Evolutionary conservation across 2,329 filamentous ascomycete genomes (phyloP), one percentile per base, ranked within the genome.

Genomic region (Stromatinia cepivora): DNA sequence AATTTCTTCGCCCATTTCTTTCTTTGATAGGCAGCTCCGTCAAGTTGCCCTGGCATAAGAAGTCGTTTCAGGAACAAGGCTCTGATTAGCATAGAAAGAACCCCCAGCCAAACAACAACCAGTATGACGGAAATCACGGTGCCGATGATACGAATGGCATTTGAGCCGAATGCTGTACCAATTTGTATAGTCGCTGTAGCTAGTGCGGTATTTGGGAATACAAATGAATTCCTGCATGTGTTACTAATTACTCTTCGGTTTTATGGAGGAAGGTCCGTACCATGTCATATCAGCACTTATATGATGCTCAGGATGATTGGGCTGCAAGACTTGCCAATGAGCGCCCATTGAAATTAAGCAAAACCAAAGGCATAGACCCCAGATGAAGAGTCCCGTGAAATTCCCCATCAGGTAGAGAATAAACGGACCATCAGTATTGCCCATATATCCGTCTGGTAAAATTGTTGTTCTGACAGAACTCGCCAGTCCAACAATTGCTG

Each of bases 221-320:
- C 89, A 87, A 22, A 88, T 84, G 75, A 90, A 88, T 48, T 90
- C 80, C 75, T 89, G 88, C 2, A 84, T 87, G 71, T 84, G 88
- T 84, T 85, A 89, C 5, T 82, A 85, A 86, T 15, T 7, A 11
- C 25, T 8, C 2, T 62, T n/a, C 5, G n/a, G 22, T 11, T 20
- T 53, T 28, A 20, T 22, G 17, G 36, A 15, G 34, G 15, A 5
- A 4, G 22, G 13, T 11, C 8, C 28, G 80, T 90, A 95, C 89
- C 92, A 96, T 1, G 89, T 92, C 91, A 95, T 94, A 25, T 91
- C 89, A 76, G 94, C 95, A 5, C 88, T 85, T 82, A 93, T 87
- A 31, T 71, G 67, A 83, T 85, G 50, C 85, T 77, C 84, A 15
- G 71, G 71, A 36, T 74, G 53, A 53, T 85, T 81, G 2, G 81